Evolutionary conservation across 2,329 filamentous ascomycete species (phyloP), one percentile per base, ranked within the genome.

Genomic region (Bipolaris zeicola): DNA sequence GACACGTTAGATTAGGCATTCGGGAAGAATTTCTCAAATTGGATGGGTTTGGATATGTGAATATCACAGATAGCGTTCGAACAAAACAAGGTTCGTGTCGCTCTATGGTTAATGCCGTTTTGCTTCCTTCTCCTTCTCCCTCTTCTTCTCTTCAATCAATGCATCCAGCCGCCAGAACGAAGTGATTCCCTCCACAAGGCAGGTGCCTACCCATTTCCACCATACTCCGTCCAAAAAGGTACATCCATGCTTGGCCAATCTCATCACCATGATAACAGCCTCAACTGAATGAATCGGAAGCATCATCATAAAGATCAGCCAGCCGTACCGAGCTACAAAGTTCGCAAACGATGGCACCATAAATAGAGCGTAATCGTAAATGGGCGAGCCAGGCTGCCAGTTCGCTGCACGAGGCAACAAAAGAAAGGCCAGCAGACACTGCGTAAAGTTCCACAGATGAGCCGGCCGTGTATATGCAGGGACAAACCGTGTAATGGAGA

Each of bases 211-310:
- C 85, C 85, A 88, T 28, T 69, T 65, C 78, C 81, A 84, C 80
- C 82, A 88, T 14, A 83, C 50, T 5, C 63, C 60, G 46, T 80
- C 81, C 20, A 80, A 71, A 37, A 78, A 58, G 24, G 78, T 79
- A 47, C 87, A 79, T n/a, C 80, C 80, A 73, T 87, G 79, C 58
- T 73, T 81, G 52, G 71, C 72, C 70, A 87, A 68, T 60, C 80
- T 79, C 50, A 66, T 75, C 6, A 76, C 76, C 73, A 87, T 78
- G 22, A 76, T 54, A 42, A 77, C 76, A n/a, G 81, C 77, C 79
- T 97, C 94, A 3, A 75, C 56, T 0, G 81, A 20, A 75, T 97
- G 94, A 11, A 91, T 83, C 0, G 69, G 79, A 1, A 91, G 3
- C 54, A 93, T 84, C 0, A 84, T 79, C 18, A 78, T 65, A 51